Conservation (phyloP, 2,329 filamentous ascomycete genomes). For the Penicillium sp. region DNA sequence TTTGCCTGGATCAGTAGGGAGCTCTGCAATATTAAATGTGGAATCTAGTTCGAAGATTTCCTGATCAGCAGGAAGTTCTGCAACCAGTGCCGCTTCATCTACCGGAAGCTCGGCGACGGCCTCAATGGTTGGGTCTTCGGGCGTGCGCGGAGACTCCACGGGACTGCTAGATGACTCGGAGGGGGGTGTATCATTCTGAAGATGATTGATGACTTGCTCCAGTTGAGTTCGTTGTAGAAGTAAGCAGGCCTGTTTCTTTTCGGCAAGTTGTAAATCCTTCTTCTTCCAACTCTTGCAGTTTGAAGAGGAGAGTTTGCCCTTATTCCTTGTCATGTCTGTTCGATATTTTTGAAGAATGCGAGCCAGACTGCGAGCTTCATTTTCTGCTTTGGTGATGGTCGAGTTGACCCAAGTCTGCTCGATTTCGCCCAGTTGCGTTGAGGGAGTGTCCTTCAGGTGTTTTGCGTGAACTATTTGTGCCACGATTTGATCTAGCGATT, state of each 20-base stretch:
- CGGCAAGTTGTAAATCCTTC: slow-evolving; percentile 13
- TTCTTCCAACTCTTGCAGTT: slow-evolving; percentile 19
- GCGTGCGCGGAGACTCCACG: neutral
- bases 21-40: neutral
- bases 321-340: slow-evolving; percentile 15
- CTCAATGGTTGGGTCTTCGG: neutral
- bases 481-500: slow-evolving; percentile 1
- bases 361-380: slow-evolving; percentile 29
- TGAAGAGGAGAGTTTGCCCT: slow-evolving; percentile 10
- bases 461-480: slow-evolving; percentile 5
- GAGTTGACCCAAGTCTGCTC: slow-evolving; percentile 24
- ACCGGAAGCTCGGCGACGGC: neutral
- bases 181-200: slow-evolving; percentile 2
- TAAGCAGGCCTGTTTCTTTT: slow-evolving; percentile 14
- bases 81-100: neutral
- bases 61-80: slow-evolving; percentile 1
- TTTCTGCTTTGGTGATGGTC: slow-evolving; percentile 30
- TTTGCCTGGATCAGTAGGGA: slow-evolving; percentile 3
- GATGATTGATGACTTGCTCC: slow-evolving; percentile 14
- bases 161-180: neutral
- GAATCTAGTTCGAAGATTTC: neutral
- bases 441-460: slow-evolving; percentile 8
- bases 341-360: slow-evolving; percentile 19
- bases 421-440: slow-evolving; percentile 14
- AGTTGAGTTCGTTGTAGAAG: slow-evolving; percentile 17